These are phyloP conservation scores for Colletotrichum nymphaeae DNA, from an alignment of 2,329 filamentous ascomycete genomes.

Conservation along the genomic window DNA sequence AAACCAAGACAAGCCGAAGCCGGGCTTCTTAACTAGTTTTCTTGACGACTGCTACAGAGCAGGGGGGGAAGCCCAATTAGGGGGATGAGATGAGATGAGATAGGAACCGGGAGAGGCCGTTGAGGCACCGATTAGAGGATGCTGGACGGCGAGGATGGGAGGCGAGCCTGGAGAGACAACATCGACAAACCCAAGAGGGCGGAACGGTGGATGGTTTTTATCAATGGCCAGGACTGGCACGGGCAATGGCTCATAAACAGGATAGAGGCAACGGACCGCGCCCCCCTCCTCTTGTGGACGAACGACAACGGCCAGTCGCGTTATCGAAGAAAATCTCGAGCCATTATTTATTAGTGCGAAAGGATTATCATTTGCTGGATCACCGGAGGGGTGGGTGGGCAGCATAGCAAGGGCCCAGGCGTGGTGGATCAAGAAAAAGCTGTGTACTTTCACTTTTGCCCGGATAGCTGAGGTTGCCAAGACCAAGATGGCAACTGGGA, in stretches of 20 bases:
- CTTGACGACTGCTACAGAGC: background rate
- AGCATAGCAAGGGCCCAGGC: background rate
- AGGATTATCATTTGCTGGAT: conserved; percentile 36
- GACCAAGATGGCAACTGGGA: background rate
- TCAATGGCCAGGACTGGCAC: conserved; percentile 9
- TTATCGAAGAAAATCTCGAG: conserved; percentile 34
- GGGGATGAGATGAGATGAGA: background rate
- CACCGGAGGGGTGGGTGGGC: conserved; percentile 7
- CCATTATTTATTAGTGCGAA: conserved; percentile 35
- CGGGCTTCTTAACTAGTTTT: background rate
- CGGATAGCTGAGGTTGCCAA: background rate
- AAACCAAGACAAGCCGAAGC: conserved; percentile 15
- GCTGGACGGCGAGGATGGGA: conserved; percentile 8
- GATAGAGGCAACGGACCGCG: background rate
- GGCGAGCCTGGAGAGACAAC: conserved; percentile 9
- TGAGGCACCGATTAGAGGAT: background rate
- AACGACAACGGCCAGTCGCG: conserved; percentile 11
- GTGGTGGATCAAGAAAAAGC: background rate
- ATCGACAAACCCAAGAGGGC: background rate
- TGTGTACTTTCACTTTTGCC: background rate
- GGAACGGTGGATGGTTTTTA: conserved; percentile 27
- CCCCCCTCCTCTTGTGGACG: background rate
- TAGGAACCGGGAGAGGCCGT: background rate
- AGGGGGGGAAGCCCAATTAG: background rate
- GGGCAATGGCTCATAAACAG: background rate